Base-by-base conservation (phyloP, 2,329 filamentous ascomycete species). In the Aspergillus oerlinghausenensis region DNA sequence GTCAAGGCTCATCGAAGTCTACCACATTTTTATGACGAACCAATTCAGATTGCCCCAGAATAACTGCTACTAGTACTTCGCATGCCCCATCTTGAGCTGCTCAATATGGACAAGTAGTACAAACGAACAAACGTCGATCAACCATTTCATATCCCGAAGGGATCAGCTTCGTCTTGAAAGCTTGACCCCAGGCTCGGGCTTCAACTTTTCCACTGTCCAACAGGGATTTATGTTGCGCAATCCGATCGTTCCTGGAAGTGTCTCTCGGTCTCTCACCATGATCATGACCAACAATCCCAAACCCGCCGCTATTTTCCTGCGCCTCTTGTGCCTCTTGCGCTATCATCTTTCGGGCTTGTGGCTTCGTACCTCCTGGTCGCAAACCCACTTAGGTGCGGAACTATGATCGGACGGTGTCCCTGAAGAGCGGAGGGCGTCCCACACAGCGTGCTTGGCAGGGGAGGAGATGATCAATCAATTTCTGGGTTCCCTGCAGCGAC, bases 401-500 rank as follows among this genome's bases (percentile, higher is more conserved):
- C 60, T 60, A 60, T 56, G 57, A 62, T 62, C 60, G 51, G 51
- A 59, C 60, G 62, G 60, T 57, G 59, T 63, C 54, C 57, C 57
- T 63, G 55, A 63, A 52, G 54, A 62, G 59, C 57, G 58, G 57
- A 64, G 62, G 57, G 52, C 51, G 64, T 64, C 60, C 64, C 63
- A 65, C 64, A 64, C 60, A 55, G 60, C 58, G 63, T 49, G 61
- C 61, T 64, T 62, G 60, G 59, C 61, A 65, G 63, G 61, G 60
- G 63, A 61, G 49, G 49, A 50, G 57, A 60, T 56, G 49, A 57
- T 57, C 55, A 62, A 61, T 61, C 58, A 55, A 11, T 35, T 35
- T n/a, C 43, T 28, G 32, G 45, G 52, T 53, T 49, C 28, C 54
- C 59, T 59, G 47, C 55, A 50, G 28, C 49, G 53, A 52, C 19